These are phyloP conservation scores for Abelmoschus esculentus DNA, from an alignment of 345 rosid genomes.

Conservation along the genomic window DNA sequence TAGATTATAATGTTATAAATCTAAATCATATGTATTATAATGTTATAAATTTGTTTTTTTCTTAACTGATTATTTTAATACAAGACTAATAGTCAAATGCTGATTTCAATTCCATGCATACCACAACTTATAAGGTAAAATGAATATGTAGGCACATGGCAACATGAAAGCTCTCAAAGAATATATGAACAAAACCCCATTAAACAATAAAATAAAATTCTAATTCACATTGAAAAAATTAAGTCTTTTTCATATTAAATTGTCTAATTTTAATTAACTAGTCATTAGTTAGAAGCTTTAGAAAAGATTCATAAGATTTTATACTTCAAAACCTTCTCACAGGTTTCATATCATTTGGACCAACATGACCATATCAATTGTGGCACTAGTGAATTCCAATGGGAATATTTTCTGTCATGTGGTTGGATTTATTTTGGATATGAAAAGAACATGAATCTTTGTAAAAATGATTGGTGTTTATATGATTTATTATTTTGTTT, in stretches of 20 bases:
- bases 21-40: no score
- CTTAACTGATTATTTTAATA: neutral
- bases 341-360: conserved; percentile 20
- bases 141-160: conserved; percentile 24
- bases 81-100: conserved; percentile 1
- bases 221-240: conserved; percentile 1
- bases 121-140: conserved; percentile 1
- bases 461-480: conserved; percentile 24
- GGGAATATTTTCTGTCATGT: conserved; percentile 26
- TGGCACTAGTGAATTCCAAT: neutral
- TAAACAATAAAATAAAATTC: no score
- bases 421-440: conserved; percentile 25
- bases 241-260: neutral
- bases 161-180: conserved; percentile 18
- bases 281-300: conserved; percentile 19
- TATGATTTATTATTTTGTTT: conserved; percentile 3
- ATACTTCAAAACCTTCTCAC: neutral
- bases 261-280: conserved; percentile 14
- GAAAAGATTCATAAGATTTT: conserved; percentile 36
- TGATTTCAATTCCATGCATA: neutral
- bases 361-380: neutral
- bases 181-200: conserved; percentile 9
- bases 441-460: conserved; percentile 23
- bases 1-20: no score
- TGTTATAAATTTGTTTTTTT: no score